Evolutionary conservation across 768 basidiomycete genomes (phyloP), one percentile per base, ranked within the genome.

Genomic region (Calocybe indica): DNA sequence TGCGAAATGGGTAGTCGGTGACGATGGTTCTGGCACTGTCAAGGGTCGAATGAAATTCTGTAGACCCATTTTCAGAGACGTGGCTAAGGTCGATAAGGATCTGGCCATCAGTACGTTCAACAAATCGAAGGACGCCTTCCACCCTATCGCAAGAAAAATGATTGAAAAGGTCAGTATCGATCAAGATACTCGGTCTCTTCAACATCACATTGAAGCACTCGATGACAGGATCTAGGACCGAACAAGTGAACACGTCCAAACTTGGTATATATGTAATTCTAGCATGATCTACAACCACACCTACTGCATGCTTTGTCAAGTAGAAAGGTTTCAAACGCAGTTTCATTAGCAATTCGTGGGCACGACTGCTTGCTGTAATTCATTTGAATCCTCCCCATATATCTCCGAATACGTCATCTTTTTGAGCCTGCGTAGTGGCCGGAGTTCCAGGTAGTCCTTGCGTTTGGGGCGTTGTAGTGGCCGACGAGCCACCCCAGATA

Each of bases 21-120:
- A 69, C 37, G 82, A 82, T 53, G 80, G 71, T 22, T 74, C 73
- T 22, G 81, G 77, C 1, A 65, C 78, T 28, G 67, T 91, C 47
- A 85, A 87, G 56, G 88, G 88, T 8, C 72, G 88, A 32, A 90
- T 90, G 88, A 90, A 91, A 60, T 89, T 89, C 68, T 90, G 88
- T 62, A 65, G 88, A 40, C 83, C 85, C 0, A 65, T 79, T 5
- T 81, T 90, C 58, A 65, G 78, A 33, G 77, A 69, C 0, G 74
- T 81, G 13, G 63, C 59, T 30, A 72, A 72, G 49, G 82, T 82
- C 14, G 69, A 90, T 56, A 57, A 60, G 40, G 56, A 58, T 33
- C 63, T 88, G 29, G 85, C 88, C 2, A 60, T 71, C 40, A 54
- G 65, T 31, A 70, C 66, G 30, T 91, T 80, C 62, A 58, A 56